Percentiles rank a stretch among this genome's conserved stretches.
Conservation (phyloP, 2,329 filamentous ascomycete genomes). For the Cercospora citrullina region DNA sequence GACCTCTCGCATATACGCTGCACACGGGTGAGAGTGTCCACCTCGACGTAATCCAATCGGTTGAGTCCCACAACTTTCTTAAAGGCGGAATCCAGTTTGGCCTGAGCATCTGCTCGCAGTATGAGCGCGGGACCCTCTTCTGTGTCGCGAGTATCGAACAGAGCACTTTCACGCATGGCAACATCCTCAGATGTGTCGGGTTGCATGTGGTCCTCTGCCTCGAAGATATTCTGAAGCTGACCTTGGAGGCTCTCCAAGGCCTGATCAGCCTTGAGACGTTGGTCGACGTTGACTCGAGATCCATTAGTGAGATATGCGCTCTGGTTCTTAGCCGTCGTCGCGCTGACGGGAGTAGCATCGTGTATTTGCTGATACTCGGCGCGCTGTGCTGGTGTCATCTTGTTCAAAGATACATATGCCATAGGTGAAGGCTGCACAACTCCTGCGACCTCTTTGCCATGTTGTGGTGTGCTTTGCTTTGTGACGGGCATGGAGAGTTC, state of each 20-base stretch:
- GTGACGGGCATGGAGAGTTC: constrained; percentile 15
- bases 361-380: constrained; percentile 35
- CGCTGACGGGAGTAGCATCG: constrained; percentile 16
- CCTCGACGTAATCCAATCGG: constrained; percentile 68
- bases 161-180: constrained; percentile 51
- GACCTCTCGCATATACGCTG: constrained; percentile 78
- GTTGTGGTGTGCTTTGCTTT: constrained; percentile 18
- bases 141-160: constrained; percentile 55
- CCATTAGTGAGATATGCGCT: constrained; percentile 26
- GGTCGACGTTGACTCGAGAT: constrained; percentile 53
- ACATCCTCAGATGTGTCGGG: constrained; percentile 51
- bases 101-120: constrained; percentile 67
- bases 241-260: constrained; percentile 70
- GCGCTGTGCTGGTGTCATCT: constrained; percentile 37
- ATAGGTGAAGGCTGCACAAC: constrained; percentile 7
- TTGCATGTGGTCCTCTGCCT: constrained; percentile 70
- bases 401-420: constrained; percentile 29
- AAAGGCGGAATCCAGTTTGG: constrained; percentile 70
- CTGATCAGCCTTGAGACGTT: constrained; percentile 76
- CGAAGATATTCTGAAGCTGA: constrained; percentile 70
- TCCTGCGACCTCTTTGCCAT: constrained; percentile 9
- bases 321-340: constrained; percentile 25
- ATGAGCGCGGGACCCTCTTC: constrained; percentile 61
- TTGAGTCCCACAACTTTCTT: constrained; percentile 69
- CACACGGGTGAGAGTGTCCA: constrained; percentile 72